phyloP scores from a whole-genome alignment of 2,329 filamentous ascomycete species.

The Scytalidium lignicola region DNA sequence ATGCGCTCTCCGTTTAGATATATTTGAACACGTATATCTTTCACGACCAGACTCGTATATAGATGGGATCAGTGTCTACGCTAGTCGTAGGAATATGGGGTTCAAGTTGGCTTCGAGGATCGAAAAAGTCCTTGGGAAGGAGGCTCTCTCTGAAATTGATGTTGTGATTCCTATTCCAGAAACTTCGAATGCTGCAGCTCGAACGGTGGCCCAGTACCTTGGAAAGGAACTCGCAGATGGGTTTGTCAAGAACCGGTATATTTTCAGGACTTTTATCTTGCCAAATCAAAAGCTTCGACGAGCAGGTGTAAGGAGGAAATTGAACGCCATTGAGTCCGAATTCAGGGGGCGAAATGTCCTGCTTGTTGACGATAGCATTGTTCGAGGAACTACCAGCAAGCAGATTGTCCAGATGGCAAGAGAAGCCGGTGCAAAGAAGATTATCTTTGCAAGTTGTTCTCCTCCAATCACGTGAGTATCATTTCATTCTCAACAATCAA shows the following conservation, averaged over 20 bases:
- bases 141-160: constrained; percentile 72
- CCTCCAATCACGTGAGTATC: constrained; percentile 38
- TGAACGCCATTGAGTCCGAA: constrained; percentile 80
- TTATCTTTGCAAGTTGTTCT: constrained; percentile 74
- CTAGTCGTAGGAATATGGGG: constrained; percentile 83
- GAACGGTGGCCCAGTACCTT: constrained; percentile 68
- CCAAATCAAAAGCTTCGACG: constrained; percentile 74
- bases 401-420: constrained; percentile 79
- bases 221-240: constrained; percentile 74
- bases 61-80: constrained; percentile 83
- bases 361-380: constrained; percentile 85
- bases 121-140: constrained; percentile 58
- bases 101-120: constrained; percentile 72
- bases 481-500: constrained; percentile 21
- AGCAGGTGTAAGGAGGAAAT: constrained; percentile 83
- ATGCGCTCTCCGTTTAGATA: constrained; percentile 69
- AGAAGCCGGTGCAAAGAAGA: constrained; percentile 73
- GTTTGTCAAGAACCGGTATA: constrained; percentile 86
- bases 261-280: constrained; percentile 85
- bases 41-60: constrained; percentile 76
- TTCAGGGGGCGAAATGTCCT: constrained; percentile 77
- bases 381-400: constrained; percentile 75
- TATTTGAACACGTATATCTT: constrained; percentile 87
- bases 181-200: constrained; percentile 77
- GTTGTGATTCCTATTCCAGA: constrained; percentile 80